Percentiles rank a stretch among this genome's conserved stretches.
phyloP scores from a whole-genome alignment of 768 basidiomycete genomes.

The Tulasnella sp. region DNA sequence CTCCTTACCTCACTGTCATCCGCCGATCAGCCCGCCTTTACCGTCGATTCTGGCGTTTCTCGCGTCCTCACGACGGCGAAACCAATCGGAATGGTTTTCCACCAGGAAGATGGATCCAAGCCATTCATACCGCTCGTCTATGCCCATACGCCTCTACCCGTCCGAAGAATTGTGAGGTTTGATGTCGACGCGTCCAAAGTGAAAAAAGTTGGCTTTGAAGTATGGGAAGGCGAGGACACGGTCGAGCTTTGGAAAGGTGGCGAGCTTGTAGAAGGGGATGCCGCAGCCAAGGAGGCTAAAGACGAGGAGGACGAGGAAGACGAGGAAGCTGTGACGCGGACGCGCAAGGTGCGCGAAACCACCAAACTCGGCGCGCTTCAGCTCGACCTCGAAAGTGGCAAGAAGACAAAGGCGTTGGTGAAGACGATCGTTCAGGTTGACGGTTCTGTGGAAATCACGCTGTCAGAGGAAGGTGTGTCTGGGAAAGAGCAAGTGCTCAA shows the following conservation, averaged over 20 bases:
- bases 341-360: slow-evolving; percentile 16
- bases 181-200: slow-evolving; percentile 16
- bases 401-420: slow-evolving; percentile 2
- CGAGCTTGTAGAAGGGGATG: neutral
- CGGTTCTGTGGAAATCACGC: neutral
- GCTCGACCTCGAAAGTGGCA: slow-evolving; percentile 10
- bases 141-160: slow-evolving; percentile 21
- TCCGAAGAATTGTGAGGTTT: slow-evolving; percentile 20
- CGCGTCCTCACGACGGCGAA: slow-evolving; percentile 16
- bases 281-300: slow-evolving; percentile 16
- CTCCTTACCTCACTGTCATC: slow-evolving; percentile 18
- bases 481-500: neutral
- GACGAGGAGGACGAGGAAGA: slow-evolving; percentile 21
- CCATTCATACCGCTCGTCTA: slow-evolving; percentile 19
- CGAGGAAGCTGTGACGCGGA: slow-evolving; percentile 19
- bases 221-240: slow-evolving; percentile 21
- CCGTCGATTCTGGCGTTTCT: slow-evolving; percentile 9
- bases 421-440: slow-evolving; percentile 1
- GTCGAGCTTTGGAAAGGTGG: slow-evolving; percentile 16
- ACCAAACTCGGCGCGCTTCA: neutral
- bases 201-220: slow-evolving; percentile 20
- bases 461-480: slow-evolving; percentile 11
- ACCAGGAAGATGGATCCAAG: slow-evolving; percentile 7
- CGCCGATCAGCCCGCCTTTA: slow-evolving; percentile 17
- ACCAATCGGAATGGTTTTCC: slow-evolving; percentile 21